Conservation (phyloP, 2,329 filamentous ascomycete genomes). For the Neonectria punicea region DNA sequence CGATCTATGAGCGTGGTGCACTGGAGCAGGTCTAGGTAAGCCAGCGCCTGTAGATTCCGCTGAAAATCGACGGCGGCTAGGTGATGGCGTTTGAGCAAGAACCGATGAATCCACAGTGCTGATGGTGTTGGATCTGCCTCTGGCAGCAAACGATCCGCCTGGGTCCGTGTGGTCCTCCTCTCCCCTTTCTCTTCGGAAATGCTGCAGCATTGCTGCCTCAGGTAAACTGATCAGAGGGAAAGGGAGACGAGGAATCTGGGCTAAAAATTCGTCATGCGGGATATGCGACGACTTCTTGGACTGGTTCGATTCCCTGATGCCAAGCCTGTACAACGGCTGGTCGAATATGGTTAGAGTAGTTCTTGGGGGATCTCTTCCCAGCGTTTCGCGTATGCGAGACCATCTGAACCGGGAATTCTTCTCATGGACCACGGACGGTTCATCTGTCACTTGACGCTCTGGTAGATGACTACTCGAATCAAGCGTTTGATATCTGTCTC, state of each 20-base stretch:
- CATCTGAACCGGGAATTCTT: slow-evolving; percentile 35
- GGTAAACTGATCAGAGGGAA: slow-evolving; percentile 52
- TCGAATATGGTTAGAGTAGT: slow-evolving; percentile 37
- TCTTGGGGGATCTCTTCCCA: slow-evolving; percentile 39
- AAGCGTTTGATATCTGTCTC: slow-evolving; percentile 47
- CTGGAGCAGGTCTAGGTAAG: slow-evolving; percentile 29
- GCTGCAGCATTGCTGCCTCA: slow-evolving; percentile 50
- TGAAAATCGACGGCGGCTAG: slow-evolving; percentile 28
- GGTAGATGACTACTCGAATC: slow-evolving; percentile 38
- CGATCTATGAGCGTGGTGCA: slow-evolving; percentile 22
- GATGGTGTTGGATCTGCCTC: slow-evolving; percentile 44
- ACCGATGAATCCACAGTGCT: slow-evolving; percentile 45
- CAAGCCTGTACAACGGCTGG: slow-evolving; percentile 36
- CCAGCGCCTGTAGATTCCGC: slow-evolving; percentile 3
- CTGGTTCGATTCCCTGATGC: slow-evolving; percentile 20
- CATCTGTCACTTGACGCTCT: background rate
- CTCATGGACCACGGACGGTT: background rate
- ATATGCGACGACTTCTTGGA: slow-evolving; percentile 28
- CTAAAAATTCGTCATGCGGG: slow-evolving; percentile 37
- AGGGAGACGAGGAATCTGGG: slow-evolving; percentile 44
- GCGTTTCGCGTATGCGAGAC: slow-evolving; percentile 40
- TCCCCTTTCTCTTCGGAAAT: slow-evolving; percentile 46
- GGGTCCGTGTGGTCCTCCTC: slow-evolving; percentile 52
- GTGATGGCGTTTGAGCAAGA: slow-evolving; percentile 42
- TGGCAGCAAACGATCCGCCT: slow-evolving; percentile 42